Percentiles rank a stretch among this genome's conserved stretches.
Evolutionary conservation across 768 basidiomycete species (phyloP).

Genomic region (Pilatotrama ljubarskyi): DNA sequence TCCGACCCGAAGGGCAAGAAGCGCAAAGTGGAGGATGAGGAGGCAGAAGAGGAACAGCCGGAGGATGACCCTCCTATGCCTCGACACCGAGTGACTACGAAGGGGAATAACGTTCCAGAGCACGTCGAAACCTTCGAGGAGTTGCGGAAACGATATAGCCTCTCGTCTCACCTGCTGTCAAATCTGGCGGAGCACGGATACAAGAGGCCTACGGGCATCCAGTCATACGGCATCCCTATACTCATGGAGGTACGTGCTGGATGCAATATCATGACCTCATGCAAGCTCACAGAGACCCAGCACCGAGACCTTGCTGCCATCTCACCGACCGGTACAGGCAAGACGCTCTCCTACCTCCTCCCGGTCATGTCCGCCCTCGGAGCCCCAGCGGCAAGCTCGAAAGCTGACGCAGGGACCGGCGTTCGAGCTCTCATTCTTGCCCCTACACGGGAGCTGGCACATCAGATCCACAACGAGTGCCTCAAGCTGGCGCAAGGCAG

Average conservation of each 20-base stretch:
- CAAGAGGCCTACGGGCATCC: constrained; percentile 74
- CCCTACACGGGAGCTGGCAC: constrained; percentile 93
- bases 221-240: constrained; percentile 78
- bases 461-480: constrained; percentile 93
- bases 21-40: constrained; percentile 30
- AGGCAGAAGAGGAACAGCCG: constrained; percentile 25
- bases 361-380: constrained; percentile 69
- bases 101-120: constrained; percentile 69
- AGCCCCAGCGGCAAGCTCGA: constrained; percentile 52
- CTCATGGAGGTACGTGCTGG: constrained; percentile 62
- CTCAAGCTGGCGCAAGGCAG: constrained; percentile 77
- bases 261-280: background rate
- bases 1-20: constrained; percentile 28
- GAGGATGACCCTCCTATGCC: constrained; percentile 32
- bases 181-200: constrained; percentile 67
- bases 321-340: constrained; percentile 97
- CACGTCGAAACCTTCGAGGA: constrained; percentile 59
- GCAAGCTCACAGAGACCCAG: constrained; percentile 36
- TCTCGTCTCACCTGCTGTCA: constrained; percentile 59
- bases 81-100: constrained; percentile 69
- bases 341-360: constrained; percentile 90
- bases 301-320: constrained; percentile 88
- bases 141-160: constrained; percentile 55
- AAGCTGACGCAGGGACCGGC: constrained; percentile 50
- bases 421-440: constrained; percentile 81